Evolutionary conservation across 768 basidiomycete species (phyloP), one percentile per base, ranked within the genome.

Genomic region (Cystobasidium ongulense): DNA sequence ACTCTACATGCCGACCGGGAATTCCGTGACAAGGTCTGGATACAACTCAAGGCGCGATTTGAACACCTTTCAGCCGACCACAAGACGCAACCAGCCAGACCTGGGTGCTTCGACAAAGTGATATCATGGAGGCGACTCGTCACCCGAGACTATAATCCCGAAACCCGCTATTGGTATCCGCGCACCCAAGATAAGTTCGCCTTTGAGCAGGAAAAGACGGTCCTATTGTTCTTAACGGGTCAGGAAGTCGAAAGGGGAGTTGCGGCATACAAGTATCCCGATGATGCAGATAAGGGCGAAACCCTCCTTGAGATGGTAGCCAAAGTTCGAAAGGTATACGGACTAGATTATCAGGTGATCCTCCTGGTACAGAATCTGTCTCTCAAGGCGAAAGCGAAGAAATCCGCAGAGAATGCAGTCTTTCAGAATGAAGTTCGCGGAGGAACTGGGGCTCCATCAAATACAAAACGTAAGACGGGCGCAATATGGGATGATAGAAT

Each of bases 281-380:
- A 71, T 1, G 53, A 31, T n/a, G 68, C 33, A 10, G 29, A 59
- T 25, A 10, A n/a, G 25, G n/a, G 27, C 21, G 68, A 46, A 3
- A 57, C 68, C 8, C 31, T 71, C 4, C n/a, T 54, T 1, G 68
- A 71, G 11, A 36, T 71, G 27, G 68, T 61, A 33, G 38, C 21
- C 7, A 71, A 71, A 43, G 53, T 46, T 1, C 50, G 41, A 5
- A 23, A 23, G 10, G 54, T 54, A 1, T 46, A 71, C 36, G 68
- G 36, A 5, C 29, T 23, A 1, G 36, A 71, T 36, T 71, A 57
- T 53, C 68, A 71, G 53, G 35, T 71, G 18, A 53, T 71, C 25
- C 50, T 71, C 52, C 43, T 71, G n/a, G 31, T 71, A 10, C 68
- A 71, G 54, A 59, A 43, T 54, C 39, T 71, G 39, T 25, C 21